Evolutionary conservation across 805 yeast genomes (phyloP).

Genomic region (Metschnikowia lachancei): DNA sequence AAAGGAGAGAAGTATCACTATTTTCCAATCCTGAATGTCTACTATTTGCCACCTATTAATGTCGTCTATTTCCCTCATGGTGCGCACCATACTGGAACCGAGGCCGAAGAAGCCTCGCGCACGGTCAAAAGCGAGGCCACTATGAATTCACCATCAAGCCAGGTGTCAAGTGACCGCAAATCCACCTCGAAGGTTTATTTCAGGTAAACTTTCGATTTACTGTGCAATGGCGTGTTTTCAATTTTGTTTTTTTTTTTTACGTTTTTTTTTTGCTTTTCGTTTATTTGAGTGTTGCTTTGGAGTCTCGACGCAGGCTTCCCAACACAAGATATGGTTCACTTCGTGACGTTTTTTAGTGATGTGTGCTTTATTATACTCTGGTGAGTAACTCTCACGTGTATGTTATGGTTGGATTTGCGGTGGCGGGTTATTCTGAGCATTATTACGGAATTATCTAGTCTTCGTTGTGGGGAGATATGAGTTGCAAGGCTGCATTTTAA

Average conservation of each 20-base stretch:
- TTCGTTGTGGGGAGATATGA: no score
- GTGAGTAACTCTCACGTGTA: no score
- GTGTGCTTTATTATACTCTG: neutral
- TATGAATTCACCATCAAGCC: constrained; percentile 2
- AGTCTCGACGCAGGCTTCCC: no score
- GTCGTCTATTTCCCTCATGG: constrained; percentile 56
- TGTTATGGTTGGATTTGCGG: no score
- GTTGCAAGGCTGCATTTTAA: no score
- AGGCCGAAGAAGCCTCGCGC: neutral
- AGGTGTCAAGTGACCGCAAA: constrained; percentile 6
- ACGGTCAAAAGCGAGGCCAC: neutral
- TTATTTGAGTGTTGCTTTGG: neutral
- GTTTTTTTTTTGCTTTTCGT: neutral
- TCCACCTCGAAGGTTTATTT: constrained; percentile 15
- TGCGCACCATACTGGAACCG: constrained; percentile 37
- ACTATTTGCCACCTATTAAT: constrained; percentile 53
- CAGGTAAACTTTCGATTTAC: neutral
- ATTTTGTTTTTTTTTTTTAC: no score
- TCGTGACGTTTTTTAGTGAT: no score
- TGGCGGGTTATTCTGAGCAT: no score
- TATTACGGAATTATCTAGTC: no score
- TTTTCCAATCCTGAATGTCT: constrained; percentile 50
- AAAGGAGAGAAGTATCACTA: constrained; percentile 38
- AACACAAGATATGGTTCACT: no score
- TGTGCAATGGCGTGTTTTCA: neutral